These are phyloP conservation scores for Prunus davidiana DNA, from an alignment of 306 rosid genomes.

Conservation along the genomic window DNA sequence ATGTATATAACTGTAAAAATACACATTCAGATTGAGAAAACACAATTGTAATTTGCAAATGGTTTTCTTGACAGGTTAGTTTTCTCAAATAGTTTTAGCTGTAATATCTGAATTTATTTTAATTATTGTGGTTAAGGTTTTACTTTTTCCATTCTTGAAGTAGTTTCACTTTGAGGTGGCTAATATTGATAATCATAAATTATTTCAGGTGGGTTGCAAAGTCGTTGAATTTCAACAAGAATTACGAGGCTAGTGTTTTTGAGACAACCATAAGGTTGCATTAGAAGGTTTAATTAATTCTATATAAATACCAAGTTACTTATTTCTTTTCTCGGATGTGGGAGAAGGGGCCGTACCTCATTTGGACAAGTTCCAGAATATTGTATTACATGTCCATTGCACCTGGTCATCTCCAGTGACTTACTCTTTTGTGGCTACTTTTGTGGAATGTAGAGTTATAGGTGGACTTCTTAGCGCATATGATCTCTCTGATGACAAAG, in stretches of 20 bases:
- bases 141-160: neutral
- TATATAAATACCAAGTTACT: slow-evolving; percentile 10
- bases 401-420: neutral
- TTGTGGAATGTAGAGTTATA: slow-evolving; percentile 45
- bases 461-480: slow-evolving; percentile 72
- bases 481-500: slow-evolving; percentile 53
- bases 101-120: neutral
- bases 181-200: slow-evolving; percentile 8
- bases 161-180: neutral
- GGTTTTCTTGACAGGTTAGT: neutral
- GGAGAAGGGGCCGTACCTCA: slow-evolving; percentile 16
- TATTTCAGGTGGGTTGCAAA: slow-evolving; percentile 57
- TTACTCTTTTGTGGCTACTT: neutral
- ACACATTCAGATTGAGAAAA: neutral
- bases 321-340: slow-evolving; percentile 18
- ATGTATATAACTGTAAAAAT: neutral
- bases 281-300: slow-evolving; percentile 59
- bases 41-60: neutral
- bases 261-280: slow-evolving; percentile 83
- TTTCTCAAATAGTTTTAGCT: neutral
- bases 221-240: slow-evolving; percentile 47
- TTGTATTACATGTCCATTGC: neutral
- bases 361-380: neutral
- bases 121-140: neutral
- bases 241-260: slow-evolving; percentile 58